Percentiles rank a stretch among this genome's conserved stretches.
Conservation (phyloP, 495 filamentous ascomycete species). For the Xylaria bambusicola region DNA sequence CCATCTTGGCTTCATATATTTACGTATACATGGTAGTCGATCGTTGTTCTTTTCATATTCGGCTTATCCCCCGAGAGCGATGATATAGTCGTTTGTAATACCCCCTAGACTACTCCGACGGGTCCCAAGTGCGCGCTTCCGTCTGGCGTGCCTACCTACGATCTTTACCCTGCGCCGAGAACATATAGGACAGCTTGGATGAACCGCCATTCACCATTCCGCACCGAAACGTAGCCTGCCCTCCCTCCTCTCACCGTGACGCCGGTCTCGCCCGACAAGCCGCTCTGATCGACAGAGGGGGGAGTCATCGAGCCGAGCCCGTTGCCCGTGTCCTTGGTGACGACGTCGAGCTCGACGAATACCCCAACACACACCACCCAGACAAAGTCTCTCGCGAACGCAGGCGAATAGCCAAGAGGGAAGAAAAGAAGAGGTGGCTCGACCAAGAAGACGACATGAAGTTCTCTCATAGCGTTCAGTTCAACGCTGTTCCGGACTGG, state of each 20-base stretch:
- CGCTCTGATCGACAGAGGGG: constrained; percentile 42
- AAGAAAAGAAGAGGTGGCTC: constrained; percentile 56
- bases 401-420: constrained; percentile 39
- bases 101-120: background rate
- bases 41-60: background rate
- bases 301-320: constrained; percentile 30
- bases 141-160: background rate
- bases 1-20: too few relatives aligned
- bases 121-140: background rate
- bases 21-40: too few relatives aligned
- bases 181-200: background rate
- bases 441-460: constrained; percentile 86
- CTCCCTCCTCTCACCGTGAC: constrained; percentile 45
- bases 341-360: constrained; percentile 43
- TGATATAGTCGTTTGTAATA: background rate
- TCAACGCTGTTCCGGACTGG: constrained; percentile 99
- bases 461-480: constrained; percentile 99
- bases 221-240: constrained; percentile 24
- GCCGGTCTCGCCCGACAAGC: constrained; percentile 26
- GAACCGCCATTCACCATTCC: constrained; percentile 38
- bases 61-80: constrained; percentile 7
- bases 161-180: background rate
- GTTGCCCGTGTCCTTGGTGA: constrained; percentile 11
- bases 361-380: constrained; percentile 22
- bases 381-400: constrained; percentile 20